Conservation (phyloP, 805 yeast species). For the Priceomyces haplophilus region DNA sequence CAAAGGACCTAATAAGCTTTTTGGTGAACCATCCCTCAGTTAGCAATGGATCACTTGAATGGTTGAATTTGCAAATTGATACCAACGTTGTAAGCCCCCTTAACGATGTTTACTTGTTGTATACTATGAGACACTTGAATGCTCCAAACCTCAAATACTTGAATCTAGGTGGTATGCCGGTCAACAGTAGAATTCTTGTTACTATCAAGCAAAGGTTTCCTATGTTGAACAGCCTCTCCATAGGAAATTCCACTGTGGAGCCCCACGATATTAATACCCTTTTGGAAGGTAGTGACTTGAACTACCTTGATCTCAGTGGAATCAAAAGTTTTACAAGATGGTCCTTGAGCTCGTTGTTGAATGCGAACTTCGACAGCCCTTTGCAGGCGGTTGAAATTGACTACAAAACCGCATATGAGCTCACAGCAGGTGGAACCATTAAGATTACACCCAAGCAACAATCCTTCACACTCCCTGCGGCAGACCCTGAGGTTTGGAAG, state of each 20-base stretch:
- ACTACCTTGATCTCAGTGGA: conserved; percentile 65
- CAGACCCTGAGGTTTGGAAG: conserved; percentile 44
- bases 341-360: conserved; percentile 38
- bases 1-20: conserved; percentile 68
- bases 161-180: conserved; percentile 65
- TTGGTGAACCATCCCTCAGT: conserved; percentile 70
- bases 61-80: conserved; percentile 67
- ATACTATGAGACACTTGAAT: conserved; percentile 41
- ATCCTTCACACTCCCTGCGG: conserved; percentile 25
- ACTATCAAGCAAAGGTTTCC: conserved; percentile 40
- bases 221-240: conserved; percentile 39
- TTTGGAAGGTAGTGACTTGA: conserved; percentile 37
- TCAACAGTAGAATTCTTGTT: conserved; percentile 37
- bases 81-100: conserved; percentile 61
- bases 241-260: conserved; percentile 38
- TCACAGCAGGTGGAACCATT: conserved; percentile 38
- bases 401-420: conserved; percentile 50
- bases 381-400: conserved; percentile 67
- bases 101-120: conserved; percentile 46
- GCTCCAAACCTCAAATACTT: conserved; percentile 48
- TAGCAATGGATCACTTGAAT: conserved; percentile 45
- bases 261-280: conserved; percentile 37
- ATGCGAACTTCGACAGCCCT: conserved; percentile 22
- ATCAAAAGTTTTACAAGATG: conserved; percentile 58
- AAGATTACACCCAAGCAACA: conserved; percentile 29